Evolutionary conservation across 2,329 filamentous ascomycete genomes (phyloP).

Genomic region (Arthrobotrys pseudoclavata): DNA sequence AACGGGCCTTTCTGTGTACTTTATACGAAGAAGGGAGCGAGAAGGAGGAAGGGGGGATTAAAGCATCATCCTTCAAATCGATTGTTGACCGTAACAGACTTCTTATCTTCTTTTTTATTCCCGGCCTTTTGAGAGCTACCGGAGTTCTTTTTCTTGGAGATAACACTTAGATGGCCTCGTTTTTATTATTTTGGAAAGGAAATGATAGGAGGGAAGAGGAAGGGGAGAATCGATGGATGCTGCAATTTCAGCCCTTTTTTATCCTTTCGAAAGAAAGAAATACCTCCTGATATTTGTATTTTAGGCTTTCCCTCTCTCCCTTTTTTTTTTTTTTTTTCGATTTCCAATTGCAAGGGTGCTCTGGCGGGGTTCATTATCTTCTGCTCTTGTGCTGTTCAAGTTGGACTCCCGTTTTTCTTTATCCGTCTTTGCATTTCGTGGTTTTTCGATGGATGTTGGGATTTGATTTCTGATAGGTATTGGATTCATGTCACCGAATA

Average conservation of each 20-base stretch:
- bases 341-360: constrained; percentile 39
- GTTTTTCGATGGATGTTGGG: neutral
- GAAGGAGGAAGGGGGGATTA: neutral
- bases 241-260: constrained; percentile 1
- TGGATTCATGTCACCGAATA: neutral
- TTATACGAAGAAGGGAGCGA: constrained; percentile 16
- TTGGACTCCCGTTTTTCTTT: neutral
- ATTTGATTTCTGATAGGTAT: neutral
- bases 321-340: constrained; percentile 9
- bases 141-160: constrained; percentile 44
- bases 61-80: constrained; percentile 26
- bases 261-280: neutral
- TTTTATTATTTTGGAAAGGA: constrained; percentile 26
- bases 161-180: constrained; percentile 43
- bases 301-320: constrained; percentile 15
- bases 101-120: constrained; percentile 38
- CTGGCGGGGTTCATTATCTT: constrained; percentile 30
- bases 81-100: constrained; percentile 37
- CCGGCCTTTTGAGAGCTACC: constrained; percentile 29
- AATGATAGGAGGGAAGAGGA: constrained; percentile 1
- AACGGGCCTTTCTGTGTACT: constrained; percentile 19
- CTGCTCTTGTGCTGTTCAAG: constrained; percentile 10
- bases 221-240: constrained; percentile 14
- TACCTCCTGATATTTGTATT: constrained; percentile 38
- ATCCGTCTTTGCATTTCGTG: neutral